Evolutionary conservation across 306 rosid genomes (phyloP).

Genomic region (Pachyrhizus erosus): DNA sequence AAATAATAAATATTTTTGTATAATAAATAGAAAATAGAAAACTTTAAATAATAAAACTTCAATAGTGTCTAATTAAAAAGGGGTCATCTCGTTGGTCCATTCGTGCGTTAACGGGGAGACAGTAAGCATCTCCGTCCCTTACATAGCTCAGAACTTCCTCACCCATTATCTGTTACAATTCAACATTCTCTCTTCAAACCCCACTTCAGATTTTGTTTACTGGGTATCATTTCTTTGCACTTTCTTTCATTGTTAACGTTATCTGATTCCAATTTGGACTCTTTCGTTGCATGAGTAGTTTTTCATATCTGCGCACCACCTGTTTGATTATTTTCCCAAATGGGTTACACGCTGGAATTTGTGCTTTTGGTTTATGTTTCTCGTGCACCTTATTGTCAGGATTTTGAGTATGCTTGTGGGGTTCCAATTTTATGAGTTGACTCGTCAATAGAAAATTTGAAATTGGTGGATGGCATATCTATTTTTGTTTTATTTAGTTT

Average conservation of each 20-base stretch:
- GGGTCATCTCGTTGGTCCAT: not conserved
- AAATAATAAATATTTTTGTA: too few species aligned
- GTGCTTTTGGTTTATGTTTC: not conserved
- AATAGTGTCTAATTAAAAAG: too few species aligned
- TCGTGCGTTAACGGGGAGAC: not conserved
- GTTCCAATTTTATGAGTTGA: not conserved
- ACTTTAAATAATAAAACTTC: too few species aligned
- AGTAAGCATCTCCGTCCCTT: not conserved
- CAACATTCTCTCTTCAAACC: not conserved
- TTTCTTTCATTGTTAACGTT: not conserved
- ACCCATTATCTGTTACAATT: not conserved
- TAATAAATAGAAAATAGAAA: too few species aligned
- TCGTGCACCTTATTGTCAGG: not conserved
- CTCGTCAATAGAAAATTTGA: not conserved
- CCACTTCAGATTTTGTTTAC: conserved; percentile 5
- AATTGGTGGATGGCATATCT: not conserved
- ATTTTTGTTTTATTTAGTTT: not conserved
- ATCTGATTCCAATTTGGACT: not conserved
- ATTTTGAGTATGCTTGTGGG: not conserved
- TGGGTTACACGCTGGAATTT: not conserved
- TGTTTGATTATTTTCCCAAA: conserved; percentile 45
- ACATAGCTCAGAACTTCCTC: not conserved
- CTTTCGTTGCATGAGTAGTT: not conserved
- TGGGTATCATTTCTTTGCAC: conserved; percentile 26
- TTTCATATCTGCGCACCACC: not conserved